A percentile compares a stretch with the other conserved stretches of the same genome.
phyloP scores from a whole-genome alignment of 768 basidiomycete genomes.

The Asterophora lycoperdoides region DNA sequence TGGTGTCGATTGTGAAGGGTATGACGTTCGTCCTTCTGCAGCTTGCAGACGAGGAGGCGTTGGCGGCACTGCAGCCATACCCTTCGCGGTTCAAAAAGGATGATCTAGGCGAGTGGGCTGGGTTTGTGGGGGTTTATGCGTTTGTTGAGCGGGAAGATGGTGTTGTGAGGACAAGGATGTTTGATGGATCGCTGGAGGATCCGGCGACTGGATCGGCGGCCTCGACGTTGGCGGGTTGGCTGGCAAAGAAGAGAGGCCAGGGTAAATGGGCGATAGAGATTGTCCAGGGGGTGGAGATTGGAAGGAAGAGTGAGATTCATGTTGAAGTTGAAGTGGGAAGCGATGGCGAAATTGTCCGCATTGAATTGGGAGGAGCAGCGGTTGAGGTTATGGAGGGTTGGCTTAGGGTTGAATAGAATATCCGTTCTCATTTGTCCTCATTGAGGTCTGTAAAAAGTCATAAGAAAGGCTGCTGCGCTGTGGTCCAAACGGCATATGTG shows the following conservation, averaged over 20 bases:
- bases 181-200: slow-evolving; percentile 37
- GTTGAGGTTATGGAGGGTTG: slow-evolving; percentile 39
- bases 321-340: slow-evolving; percentile 32
- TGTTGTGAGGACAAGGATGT: slow-evolving; percentile 37
- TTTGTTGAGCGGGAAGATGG: slow-evolving; percentile 32
- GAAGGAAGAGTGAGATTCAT: slow-evolving; percentile 38
- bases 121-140: slow-evolving; percentile 33
- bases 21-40: slow-evolving; percentile 41
- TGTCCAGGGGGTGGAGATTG: slow-evolving; percentile 45
- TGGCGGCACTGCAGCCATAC: slow-evolving; percentile 28
- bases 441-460: no score
- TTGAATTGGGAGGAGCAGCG: slow-evolving; percentile 36
- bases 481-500: no score
- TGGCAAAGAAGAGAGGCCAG: slow-evolving; percentile 31
- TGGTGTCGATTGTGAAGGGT: slow-evolving; percentile 44
- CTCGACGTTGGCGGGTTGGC: slow-evolving; percentile 38
- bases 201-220: slow-evolving; percentile 46
- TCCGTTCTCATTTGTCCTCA: no score
- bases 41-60: slow-evolving; percentile 34
- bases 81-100: slow-evolving; percentile 23
- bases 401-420: slow-evolving; percentile 8
- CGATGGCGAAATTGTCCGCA: slow-evolving; percentile 24
- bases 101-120: slow-evolving; percentile 36
- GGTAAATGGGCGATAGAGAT: slow-evolving; percentile 35
- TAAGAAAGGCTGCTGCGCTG: no score